Evolutionary conservation across 148 eudicot genomes (phyloP), one percentile per base, ranked within the genome.

Genomic region (Rhododendron molle): DNA sequence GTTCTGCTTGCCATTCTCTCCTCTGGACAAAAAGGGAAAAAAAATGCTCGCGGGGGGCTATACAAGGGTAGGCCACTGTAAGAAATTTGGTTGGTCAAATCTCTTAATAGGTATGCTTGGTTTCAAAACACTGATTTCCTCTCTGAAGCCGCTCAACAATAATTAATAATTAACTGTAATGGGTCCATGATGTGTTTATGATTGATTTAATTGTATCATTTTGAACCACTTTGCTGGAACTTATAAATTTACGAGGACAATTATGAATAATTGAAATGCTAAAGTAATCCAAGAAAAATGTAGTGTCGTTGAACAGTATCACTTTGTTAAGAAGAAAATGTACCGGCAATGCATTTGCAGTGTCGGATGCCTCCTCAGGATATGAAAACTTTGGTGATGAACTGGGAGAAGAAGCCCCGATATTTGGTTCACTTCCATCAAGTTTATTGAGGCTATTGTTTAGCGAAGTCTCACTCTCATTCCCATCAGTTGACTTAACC

Each of bases 281-380:
- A 49, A 83, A 49, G 40, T 73, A 65, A 52, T 50, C 67, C 49
- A 47, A 30, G 8, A 67, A 40, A 82, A 6, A 15, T 82, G 36
- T 15, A 82, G 52, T 6, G 23, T 40, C n/a, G 23, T 62, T 40
- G 36, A 83, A 44, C 30, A 83, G 26, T 28, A 54, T 32, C 34
- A 65, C 71, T 47, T 50, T 73, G 26, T 38, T 36, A 62, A 40
- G 60, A 85, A 76, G 46, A 18, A 30, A 82, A 65, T 65, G 83
- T 93, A 96, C 99, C 99, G 90, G 98, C 67, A 87, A 72, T 30
- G 89, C 89, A 88, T 56, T 74, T 89, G 92, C 82, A 86, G 84
- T 40, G 83, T 89, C 87, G 82, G 92, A 74, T 54, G 86, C 80
- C 80, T 92, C 94, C 82, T 89, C 91, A 67, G 62, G 69, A 85